Evolutionary conservation across 371 early-diverging fungal species (phyloP).

Genomic region (Rhizopus arrhizus): DNA sequence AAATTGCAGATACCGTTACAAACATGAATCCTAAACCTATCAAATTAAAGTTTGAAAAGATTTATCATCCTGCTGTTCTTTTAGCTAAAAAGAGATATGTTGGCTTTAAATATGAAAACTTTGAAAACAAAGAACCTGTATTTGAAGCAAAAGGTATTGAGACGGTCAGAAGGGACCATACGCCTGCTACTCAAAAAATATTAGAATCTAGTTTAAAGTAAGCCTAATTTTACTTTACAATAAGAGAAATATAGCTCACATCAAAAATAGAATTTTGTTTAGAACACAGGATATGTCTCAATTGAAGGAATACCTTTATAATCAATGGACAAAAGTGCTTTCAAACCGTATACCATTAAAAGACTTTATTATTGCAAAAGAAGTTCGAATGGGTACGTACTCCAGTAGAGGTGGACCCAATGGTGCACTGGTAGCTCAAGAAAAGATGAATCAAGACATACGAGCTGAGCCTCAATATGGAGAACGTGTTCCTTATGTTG

Average conservation of each 20-base stretch:
- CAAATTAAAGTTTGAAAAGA: slow-evolving; percentile 90
- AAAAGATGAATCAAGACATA: slow-evolving; percentile 67
- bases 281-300: slow-evolving; percentile 76
- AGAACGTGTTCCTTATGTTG: slow-evolving; percentile 88
- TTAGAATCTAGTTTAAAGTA: slow-evolving; percentile 77
- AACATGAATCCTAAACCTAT: slow-evolving; percentile 74
- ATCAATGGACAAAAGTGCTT: slow-evolving; percentile 74
- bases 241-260: too few relatives aligned
- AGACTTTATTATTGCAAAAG: slow-evolving; percentile 87
- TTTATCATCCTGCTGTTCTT: slow-evolving; percentile 85
- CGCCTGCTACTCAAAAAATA: slow-evolving; percentile 75
- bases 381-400: slow-evolving; percentile 71
- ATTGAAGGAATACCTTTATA: slow-evolving; percentile 71
- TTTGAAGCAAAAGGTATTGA: slow-evolving; percentile 97
- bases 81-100: slow-evolving; percentile 91
- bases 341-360: slow-evolving; percentile 65
- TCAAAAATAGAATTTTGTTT: slow-evolving; percentile 66
- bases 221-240: slow-evolving; percentile 1
- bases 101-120: slow-evolving; percentile 78
- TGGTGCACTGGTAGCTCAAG: slow-evolving; percentile 73
- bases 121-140: slow-evolving; percentile 59
- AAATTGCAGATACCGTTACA: slow-evolving; percentile 78
- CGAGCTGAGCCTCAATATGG: slow-evolving; percentile 82
- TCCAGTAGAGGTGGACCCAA: slow-evolving; percentile 60
- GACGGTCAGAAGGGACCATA: slow-evolving; percentile 88